Evolutionary conservation across 805 yeast species (phyloP).

Genomic region (Blastobotrys americana): DNA sequence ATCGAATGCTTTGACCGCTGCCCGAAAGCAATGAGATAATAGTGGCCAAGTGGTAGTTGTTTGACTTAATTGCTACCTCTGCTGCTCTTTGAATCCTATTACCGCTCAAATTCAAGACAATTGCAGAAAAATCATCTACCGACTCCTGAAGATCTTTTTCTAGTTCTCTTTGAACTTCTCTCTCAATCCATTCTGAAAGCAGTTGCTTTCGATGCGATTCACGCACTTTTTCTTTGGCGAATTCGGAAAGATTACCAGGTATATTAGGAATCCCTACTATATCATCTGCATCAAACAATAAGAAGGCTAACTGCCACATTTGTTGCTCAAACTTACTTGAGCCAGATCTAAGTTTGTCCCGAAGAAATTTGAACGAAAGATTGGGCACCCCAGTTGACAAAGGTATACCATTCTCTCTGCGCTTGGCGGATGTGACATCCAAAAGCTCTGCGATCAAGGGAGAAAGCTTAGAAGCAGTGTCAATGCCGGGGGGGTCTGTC

Average conservation of each 20-base stretch:
- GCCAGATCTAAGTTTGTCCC: background rate
- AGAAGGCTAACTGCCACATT: conserved; percentile 52
- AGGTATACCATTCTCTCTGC: conserved; percentile 8
- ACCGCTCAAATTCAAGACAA: conserved; percentile 39
- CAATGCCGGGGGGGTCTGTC: background rate
- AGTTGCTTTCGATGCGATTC: conserved; percentile 36
- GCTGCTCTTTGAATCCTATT: conserved; percentile 60
- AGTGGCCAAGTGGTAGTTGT: conserved; percentile 63
- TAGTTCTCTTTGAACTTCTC: conserved; percentile 35
- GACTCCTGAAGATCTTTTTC: conserved; percentile 26
- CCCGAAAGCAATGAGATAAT: conserved; percentile 66
- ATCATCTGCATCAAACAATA: conserved; percentile 47
- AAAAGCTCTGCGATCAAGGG: conserved; percentile 1
- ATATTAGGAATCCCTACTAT: conserved; percentile 20
- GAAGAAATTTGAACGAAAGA: conserved; percentile 6
- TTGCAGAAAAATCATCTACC: conserved; percentile 41
- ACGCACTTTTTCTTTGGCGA: conserved; percentile 20
- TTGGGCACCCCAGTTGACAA: background rate
- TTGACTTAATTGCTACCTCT: conserved; percentile 48
- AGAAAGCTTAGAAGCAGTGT: background rate
- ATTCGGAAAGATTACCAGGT: conserved; percentile 18
- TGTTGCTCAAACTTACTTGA: conserved; percentile 24
- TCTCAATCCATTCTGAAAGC: conserved; percentile 52
- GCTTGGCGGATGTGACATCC: background rate
- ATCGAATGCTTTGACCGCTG: conserved; percentile 50